Conservation (phyloP, 1,284 basidiomycete species). For the Exobasidium cylindrosporum region DNA sequence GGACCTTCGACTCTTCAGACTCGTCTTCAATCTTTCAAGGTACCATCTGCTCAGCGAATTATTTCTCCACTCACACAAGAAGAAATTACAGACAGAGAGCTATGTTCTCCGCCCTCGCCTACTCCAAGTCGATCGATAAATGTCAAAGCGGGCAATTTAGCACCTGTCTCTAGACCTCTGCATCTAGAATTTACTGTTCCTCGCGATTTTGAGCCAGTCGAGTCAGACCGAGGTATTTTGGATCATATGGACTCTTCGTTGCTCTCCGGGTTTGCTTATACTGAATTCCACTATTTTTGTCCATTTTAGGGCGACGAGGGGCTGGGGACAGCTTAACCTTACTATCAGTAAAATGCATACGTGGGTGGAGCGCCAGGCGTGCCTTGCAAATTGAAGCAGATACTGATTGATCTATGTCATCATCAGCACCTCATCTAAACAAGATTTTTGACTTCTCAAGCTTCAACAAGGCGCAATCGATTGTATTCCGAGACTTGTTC, state of each 20-base stretch:
- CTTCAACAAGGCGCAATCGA: not conserved
- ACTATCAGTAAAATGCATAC: not conserved
- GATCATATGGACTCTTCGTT: no score
- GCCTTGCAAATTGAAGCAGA: no score
- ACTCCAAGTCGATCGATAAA: not conserved
- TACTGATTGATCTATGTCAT: no score
- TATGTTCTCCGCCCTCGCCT: not conserved
- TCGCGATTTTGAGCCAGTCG: not conserved
- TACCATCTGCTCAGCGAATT: not conserved
- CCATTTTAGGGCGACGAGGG: no score
- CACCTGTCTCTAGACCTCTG: not conserved
- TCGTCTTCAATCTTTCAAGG: not conserved
- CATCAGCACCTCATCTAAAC: not conserved
- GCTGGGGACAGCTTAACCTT: no score
- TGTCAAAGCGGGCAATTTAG: not conserved
- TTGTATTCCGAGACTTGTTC: slow-evolving; percentile 62
- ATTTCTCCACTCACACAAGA: no score
- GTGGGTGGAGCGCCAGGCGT: no score
- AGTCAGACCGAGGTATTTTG: slow-evolving; percentile 7
- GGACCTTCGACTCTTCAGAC: not conserved
- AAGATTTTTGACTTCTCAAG: not conserved
- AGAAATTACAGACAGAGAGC: not conserved
- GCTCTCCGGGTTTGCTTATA: no score
- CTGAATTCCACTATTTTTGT: no score
- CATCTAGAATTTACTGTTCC: not conserved